These are phyloP conservation scores for Salix purpurea DNA, from an alignment of 345 rosid genomes.

Conservation along the genomic window DNA sequence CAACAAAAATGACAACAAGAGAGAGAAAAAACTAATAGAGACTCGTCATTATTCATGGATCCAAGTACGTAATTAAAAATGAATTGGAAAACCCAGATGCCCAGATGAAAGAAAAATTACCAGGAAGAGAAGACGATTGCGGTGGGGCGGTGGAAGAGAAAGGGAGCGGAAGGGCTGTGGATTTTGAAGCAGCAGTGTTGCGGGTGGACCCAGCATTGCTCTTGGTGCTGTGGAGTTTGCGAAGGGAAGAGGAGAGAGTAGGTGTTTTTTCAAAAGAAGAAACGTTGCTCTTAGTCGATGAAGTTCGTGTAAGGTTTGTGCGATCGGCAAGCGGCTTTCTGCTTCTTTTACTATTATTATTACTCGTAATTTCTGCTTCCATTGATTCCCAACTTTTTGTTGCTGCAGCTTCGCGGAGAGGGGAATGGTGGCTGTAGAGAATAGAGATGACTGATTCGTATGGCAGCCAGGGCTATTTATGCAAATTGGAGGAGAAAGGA, in stretches of 20 bases:
- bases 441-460: not conserved
- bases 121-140: constrained; percentile 1
- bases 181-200: not conserved
- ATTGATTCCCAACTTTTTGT: not conserved
- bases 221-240: not conserved
- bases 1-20: no score
- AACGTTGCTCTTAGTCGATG: not conserved
- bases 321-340: not conserved
- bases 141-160: constrained; percentile 2
- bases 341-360: not conserved
- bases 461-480: not conserved
- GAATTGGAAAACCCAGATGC: constrained; percentile 3
- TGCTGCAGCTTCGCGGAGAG: not conserved
- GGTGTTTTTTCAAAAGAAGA: not conserved
- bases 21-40: no score
- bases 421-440: no score
- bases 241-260: not conserved
- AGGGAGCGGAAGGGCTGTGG: constrained; percentile 1
- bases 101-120: constrained; percentile 9
- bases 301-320: not conserved
- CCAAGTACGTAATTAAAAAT: no score
- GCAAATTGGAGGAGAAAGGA: not conserved
- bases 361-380: not conserved
- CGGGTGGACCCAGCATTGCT: not conserved
- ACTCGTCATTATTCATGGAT: no score